Evolutionary conservation across 768 basidiomycete genomes (phyloP).

Genomic region (Mycena indigotica): DNA sequence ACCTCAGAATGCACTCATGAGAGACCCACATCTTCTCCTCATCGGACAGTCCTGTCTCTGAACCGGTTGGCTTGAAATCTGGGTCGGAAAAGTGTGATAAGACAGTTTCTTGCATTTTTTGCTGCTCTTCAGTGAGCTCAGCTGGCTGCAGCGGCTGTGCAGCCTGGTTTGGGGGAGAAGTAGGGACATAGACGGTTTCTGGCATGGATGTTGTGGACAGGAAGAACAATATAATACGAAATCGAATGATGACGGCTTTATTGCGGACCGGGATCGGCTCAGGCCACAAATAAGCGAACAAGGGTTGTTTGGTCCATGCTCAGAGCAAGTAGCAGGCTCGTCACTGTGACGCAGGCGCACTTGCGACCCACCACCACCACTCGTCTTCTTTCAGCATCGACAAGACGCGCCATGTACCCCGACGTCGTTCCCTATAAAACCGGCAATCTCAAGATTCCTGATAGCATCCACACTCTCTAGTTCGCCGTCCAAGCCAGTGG

Average conservation of each 20-base stretch:
- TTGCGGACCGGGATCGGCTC: too few species aligned
- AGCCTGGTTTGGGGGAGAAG: slow-evolving; percentile 32
- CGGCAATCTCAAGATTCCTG: slow-evolving; percentile 70
- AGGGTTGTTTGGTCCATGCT: too few species aligned
- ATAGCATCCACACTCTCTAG: slow-evolving; percentile 79
- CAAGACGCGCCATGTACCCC: slow-evolving; percentile 79
- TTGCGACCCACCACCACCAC: too few species aligned
- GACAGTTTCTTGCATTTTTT: slow-evolving; percentile 54
- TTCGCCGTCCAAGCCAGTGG: slow-evolving; percentile 31
- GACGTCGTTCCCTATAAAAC: slow-evolving; percentile 64
- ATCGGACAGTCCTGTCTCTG: slow-evolving; percentile 53
- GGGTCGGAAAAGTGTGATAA: slow-evolving; percentile 59
- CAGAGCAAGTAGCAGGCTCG: too few species aligned
- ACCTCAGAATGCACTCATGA: slow-evolving; percentile 74
- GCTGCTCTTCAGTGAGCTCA: slow-evolving; percentile 46
- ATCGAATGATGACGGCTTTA: too few species aligned
- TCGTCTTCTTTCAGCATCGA: too few species aligned
- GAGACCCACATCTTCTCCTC: slow-evolving; percentile 82
- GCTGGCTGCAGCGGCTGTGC: slow-evolving; percentile 35
- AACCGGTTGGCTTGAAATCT: slow-evolving; percentile 49
- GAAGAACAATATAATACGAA: too few species aligned
- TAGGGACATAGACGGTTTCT: slow-evolving; percentile 37
- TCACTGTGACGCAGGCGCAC: background rate
- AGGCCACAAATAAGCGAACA: too few species aligned
- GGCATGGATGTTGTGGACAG: slow-evolving; percentile 27